These are phyloP conservation scores for Urtica urens DNA, from an alignment of 306 rosid species.

Conservation along the genomic window DNA sequence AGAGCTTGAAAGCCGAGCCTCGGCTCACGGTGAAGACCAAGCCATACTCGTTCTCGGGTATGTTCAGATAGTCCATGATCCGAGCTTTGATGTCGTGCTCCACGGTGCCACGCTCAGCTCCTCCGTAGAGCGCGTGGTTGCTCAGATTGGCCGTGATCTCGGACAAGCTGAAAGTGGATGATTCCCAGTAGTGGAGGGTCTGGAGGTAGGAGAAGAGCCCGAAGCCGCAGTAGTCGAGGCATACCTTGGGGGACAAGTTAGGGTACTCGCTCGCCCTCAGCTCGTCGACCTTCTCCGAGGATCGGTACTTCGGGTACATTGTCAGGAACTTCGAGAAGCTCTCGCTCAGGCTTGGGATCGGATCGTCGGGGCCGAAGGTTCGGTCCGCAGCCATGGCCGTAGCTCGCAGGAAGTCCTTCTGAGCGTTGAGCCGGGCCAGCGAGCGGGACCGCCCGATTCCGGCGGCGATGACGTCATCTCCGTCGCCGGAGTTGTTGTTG, in stretches of 20 bases:
- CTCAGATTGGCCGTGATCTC: constrained; percentile 91
- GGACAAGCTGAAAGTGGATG: constrained; percentile 90
- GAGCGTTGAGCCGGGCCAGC: constrained; percentile 77
- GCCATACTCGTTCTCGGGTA: constrained; percentile 88
- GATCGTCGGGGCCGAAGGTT: constrained; percentile 53
- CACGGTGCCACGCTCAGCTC: constrained; percentile 77
- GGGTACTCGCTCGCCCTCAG: constrained; percentile 81
- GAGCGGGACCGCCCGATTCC: constrained; percentile 70
- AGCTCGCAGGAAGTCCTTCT: constrained; percentile 79
- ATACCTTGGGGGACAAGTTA: constrained; percentile 79
- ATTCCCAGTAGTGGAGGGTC: constrained; percentile 90
- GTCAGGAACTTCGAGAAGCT: constrained; percentile 67
- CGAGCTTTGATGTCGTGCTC: constrained; percentile 78
- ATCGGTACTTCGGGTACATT: constrained; percentile 80
- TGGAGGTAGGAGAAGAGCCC: constrained; percentile 86
- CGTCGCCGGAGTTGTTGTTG: constrained; percentile 39
- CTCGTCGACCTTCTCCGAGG: constrained; percentile 79
- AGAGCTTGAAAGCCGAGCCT: constrained; percentile 80
- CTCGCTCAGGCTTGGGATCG: constrained; percentile 48
- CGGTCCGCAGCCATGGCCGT: constrained; percentile 90
- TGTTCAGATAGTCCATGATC: constrained; percentile 88
- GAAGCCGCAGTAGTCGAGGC: constrained; percentile 97
- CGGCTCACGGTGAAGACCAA: constrained; percentile 95
- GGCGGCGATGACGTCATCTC: constrained; percentile 48
- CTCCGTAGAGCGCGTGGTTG: constrained; percentile 89